These are phyloP conservation scores for Phytopythium vexans DNA, from an alignment of 352 stramenopile species.

Conservation along the genomic window DNA sequence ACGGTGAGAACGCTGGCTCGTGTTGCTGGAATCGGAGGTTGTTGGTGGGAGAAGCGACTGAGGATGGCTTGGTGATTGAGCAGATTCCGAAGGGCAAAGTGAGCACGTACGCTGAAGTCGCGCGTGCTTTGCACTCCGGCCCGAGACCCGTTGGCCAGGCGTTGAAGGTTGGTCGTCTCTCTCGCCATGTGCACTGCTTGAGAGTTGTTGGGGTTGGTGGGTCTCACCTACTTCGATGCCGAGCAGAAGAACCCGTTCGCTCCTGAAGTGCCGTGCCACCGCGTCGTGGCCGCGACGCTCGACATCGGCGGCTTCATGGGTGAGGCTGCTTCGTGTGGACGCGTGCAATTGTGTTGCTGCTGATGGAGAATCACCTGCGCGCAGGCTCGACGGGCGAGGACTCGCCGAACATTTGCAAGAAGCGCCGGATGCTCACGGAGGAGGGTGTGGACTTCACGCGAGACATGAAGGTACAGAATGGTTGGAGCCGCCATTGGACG, in stretches of 20 bases:
- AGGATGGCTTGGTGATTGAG: background rate
- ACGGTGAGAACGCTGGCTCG: slow-evolving; percentile 24
- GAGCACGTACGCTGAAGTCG: slow-evolving; percentile 73
- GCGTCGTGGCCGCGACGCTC: slow-evolving; percentile 64
- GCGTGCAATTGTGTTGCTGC: slow-evolving; percentile 1
- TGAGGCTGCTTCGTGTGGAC: slow-evolving; percentile 6
- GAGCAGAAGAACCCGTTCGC: slow-evolving; percentile 80
- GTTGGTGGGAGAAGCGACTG: background rate
- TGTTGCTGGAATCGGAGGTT: background rate
- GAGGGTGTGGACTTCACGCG: slow-evolving; percentile 66
- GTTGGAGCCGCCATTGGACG: background rate
- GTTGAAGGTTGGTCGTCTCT: slow-evolving; percentile 41
- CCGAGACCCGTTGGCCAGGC: slow-evolving; percentile 78
- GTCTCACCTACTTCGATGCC: background rate
- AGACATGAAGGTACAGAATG: slow-evolving; percentile 51
- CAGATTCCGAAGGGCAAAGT: slow-evolving; percentile 79
- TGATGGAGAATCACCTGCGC: background rate
- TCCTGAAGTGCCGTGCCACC: slow-evolving; percentile 72
- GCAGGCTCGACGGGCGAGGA: slow-evolving; percentile 56
- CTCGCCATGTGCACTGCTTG: background rate
- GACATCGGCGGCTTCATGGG: slow-evolving; percentile 79
- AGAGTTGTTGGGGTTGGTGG: background rate
- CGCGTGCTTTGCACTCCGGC: slow-evolving; percentile 53
- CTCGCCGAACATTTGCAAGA: slow-evolving; percentile 63
- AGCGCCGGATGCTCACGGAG: slow-evolving; percentile 49